Evolutionary conservation across 352 stramenopile species (phyloP), one percentile per base, ranked within the genome.

Genomic region (Pythium phragmiticola): DNA sequence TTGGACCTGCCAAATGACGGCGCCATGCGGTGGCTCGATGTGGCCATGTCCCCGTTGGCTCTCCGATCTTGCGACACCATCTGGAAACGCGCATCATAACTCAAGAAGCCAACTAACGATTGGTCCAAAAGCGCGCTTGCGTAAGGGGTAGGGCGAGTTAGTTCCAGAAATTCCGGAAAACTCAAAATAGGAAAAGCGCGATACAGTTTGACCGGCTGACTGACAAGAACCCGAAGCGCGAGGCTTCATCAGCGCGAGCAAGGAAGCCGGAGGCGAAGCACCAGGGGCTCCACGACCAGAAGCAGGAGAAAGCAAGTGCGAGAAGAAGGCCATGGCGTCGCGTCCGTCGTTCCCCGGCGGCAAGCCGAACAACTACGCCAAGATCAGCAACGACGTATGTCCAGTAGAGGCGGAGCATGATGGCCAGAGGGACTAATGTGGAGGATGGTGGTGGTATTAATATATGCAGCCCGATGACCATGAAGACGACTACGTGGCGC

Each of bases 321-420:
- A 19, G 47, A 13, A n/a, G 47, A 21, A 12, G 37, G 4, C 26
- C 26, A 57, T 57, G 42, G 88, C 88, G 82, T 80, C 82, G 58
- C 80, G 77, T 60, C 57, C 72, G 57, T 88, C 72, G 54, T 88
- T 91, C 60, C 78, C 75, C 42, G 43, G 77, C 19, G 73, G 76
- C 37, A 92, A 87, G 69, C 72, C 79, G 26, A 73, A 78, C 46
- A 78, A 82, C 36, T 92, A 90, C 63, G 63, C 79, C 68, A 90
- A 89, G 72, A 83, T 92, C 54, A 78, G 57, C 57, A 90, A 78
- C 48, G 81, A 92, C 48, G 83, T 90, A 54, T 16, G 41, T 30
- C 2, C 26, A 3, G 26, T 30, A 30, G 26, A 30, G 26, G 26
- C 26, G 26, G 26, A 30, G 26, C 26, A 30, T 5, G 3, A 30